Conservation (phyloP, 257 asterid species). For the Solanum sejunctum region DNA sequence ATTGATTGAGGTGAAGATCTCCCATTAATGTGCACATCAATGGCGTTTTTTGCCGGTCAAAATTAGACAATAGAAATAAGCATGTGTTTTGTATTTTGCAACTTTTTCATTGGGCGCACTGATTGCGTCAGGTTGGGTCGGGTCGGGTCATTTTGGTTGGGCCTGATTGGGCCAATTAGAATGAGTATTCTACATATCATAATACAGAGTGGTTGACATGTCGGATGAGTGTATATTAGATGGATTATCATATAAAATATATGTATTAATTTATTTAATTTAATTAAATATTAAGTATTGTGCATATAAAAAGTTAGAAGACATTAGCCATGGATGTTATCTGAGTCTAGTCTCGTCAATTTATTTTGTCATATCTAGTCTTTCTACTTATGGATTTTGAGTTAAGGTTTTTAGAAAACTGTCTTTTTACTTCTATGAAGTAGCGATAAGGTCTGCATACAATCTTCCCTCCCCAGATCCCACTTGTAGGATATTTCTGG, state of each 20-base stretch:
- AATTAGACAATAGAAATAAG: neutral
- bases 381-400: too few species aligned
- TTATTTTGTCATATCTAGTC: too few species aligned
- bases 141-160: neutral
- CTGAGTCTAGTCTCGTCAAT: neutral
- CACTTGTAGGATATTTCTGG: too few species aligned
- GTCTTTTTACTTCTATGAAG: too few species aligned
- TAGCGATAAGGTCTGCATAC: too few species aligned
- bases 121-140: neutral
- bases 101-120: neutral
- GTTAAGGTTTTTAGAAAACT: too few species aligned
- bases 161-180: too few species aligned
- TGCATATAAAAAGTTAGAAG: too few species aligned
- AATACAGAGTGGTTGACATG: neutral
- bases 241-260: fast-evolving
- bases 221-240: neutral
- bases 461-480: too few species aligned
- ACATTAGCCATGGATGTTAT: neutral
- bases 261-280: neutral
- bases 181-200: neutral
- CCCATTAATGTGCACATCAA: neutral
- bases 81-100: neutral
- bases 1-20: neutral
- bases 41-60: neutral
- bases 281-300: too few species aligned